Evolutionary conservation across 345 rosid genomes (phyloP).

Genomic region (Eucalyptus tenuipes): DNA sequence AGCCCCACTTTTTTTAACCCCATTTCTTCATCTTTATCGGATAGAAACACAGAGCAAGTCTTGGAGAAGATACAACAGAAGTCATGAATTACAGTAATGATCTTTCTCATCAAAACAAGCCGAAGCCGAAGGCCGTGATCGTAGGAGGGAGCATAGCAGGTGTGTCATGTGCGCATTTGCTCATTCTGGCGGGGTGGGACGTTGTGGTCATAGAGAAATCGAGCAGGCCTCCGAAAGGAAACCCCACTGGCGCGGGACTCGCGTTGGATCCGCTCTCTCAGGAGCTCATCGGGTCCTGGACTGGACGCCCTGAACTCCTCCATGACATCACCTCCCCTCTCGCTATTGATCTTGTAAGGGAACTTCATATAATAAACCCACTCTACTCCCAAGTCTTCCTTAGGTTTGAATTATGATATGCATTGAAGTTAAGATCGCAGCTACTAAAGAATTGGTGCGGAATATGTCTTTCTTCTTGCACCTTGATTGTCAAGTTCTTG

Average conservation of each 20-base stretch:
- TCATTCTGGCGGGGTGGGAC: constrained; percentile 59
- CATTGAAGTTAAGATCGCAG: neutral
- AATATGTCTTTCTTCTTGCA: neutral
- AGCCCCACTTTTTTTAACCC: no score
- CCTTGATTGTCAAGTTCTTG: neutral
- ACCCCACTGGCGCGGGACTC: constrained; percentile 74
- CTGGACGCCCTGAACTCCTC: constrained; percentile 28
- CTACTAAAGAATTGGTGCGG: neutral
- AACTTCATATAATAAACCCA: neutral
- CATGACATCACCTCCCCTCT: constrained; percentile 37
- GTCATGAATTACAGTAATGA: neutral
- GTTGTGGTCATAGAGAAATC: constrained; percentile 59
- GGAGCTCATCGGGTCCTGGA: constrained; percentile 47
- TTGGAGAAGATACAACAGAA: neutral
- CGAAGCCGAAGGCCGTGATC: constrained; percentile 31
- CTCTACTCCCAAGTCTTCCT: neutral
- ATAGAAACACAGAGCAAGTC: neutral
- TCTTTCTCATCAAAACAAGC: neutral
- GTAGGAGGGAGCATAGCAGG: constrained; percentile 88
- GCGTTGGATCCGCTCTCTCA: constrained; percentile 42
- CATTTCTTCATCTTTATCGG: neutral
- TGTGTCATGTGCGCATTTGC: constrained; percentile 59
- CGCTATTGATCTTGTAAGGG: constrained; percentile 38
- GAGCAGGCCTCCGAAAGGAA: constrained; percentile 34
- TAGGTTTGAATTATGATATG: neutral